Conservation (phyloP, 768 basidiomycete genomes). For the Macrolepiota dolichaula region DNA sequence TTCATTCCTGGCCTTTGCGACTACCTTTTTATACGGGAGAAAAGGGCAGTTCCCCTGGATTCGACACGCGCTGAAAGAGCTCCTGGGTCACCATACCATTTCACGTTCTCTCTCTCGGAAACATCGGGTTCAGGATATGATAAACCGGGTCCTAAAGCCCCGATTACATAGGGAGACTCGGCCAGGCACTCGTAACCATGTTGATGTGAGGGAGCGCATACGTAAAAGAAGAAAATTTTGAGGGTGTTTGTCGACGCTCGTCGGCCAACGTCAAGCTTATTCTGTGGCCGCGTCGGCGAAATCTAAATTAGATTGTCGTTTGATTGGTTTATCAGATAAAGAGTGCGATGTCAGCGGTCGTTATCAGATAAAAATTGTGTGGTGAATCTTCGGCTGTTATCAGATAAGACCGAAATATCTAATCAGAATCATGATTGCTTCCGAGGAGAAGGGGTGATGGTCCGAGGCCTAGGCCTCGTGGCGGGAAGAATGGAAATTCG, state of each 20-base stretch:
- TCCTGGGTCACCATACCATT: not conserved
- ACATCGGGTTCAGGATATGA: not conserved
- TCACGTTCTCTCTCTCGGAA: not conserved
- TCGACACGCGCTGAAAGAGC: not conserved
- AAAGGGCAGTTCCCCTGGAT: not conserved
- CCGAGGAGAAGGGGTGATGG: not conserved
- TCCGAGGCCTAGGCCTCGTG: not conserved
- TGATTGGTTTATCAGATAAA: not conserved
- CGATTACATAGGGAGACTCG: not conserved
- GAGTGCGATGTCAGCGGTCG: not conserved
- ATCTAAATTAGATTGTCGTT: not conserved
- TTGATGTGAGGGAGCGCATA: not conserved
- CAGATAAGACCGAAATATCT: slow-evolving; percentile 14
- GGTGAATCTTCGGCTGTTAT: not conserved
- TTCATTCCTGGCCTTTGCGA: not conserved
- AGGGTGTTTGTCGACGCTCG: not conserved
- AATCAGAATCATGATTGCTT: slow-evolving; percentile 9
- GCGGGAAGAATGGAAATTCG: not conserved
- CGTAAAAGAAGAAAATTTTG: not conserved
- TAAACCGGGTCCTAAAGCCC: not conserved
- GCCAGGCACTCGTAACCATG: not conserved
- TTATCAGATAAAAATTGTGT: not conserved
- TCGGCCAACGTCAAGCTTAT: no score
- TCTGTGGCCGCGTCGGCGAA: not conserved
- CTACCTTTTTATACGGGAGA: not conserved